Evolutionary conservation across 148 eudicot genomes (phyloP).

Genomic region (Rhododendron griersonianum): DNA sequence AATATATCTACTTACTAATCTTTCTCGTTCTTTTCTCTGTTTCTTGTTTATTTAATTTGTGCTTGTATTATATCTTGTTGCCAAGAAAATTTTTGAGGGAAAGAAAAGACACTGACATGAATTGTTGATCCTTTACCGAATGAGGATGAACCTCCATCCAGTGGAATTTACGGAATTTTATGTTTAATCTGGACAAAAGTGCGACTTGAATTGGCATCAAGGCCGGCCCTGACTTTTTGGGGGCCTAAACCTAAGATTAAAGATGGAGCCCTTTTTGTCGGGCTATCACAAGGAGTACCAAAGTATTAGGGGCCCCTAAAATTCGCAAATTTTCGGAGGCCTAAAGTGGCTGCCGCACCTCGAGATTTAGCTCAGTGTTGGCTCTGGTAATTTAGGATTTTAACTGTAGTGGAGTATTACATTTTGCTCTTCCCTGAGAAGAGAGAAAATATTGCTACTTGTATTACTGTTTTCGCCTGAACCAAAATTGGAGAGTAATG

Average conservation of each 20-base stretch:
- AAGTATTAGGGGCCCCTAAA: too few species aligned
- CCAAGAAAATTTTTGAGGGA: background rate
- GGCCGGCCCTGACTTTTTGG: too few species aligned
- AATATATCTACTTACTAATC: background rate
- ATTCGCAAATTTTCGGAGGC: too few species aligned
- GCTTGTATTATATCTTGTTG: background rate
- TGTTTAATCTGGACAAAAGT: background rate
- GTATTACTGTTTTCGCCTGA: background rate
- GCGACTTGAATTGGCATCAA: background rate
- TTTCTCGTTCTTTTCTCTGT: background rate
- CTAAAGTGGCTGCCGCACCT: background rate
- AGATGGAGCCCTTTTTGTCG: too few species aligned
- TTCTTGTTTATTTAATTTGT: background rate
- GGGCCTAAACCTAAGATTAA: too few species aligned
- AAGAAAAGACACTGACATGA: background rate
- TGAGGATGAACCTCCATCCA: background rate
- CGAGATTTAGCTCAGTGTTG: too few species aligned
- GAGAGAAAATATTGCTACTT: background rate
- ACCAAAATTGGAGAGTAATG: background rate
- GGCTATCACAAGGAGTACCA: too few species aligned
- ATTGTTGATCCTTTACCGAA: background rate
- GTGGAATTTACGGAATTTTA: background rate
- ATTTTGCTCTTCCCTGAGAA: background rate
- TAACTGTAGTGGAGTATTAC: background rate
- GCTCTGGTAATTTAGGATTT: too few species aligned